Percentiles rank a stretch among this genome's conserved stretches.
Evolutionary conservation across 257 asterid genomes (phyloP).

Genomic region (Solanum sejunctum): DNA sequence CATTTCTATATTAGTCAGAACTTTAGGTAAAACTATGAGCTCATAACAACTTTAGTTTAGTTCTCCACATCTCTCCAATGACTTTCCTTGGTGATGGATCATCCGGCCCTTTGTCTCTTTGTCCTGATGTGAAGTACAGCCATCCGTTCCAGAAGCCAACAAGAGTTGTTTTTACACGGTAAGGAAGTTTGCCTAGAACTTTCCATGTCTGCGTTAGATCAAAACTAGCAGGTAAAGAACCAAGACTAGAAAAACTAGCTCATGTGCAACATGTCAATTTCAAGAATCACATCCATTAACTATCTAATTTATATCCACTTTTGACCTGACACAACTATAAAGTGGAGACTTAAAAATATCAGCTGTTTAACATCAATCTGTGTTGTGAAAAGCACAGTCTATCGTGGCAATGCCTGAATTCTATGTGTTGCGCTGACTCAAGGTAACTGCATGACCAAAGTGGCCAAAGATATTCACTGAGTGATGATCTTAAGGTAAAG

Average conservation of each 20-base stretch:
- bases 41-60: conserved; percentile 46
- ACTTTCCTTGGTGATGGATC: conserved; percentile 85
- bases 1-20: neutral
- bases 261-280: neutral
- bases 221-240: neutral
- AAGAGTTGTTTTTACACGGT: conserved; percentile 79
- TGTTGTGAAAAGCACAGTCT: neutral
- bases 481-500: neutral
- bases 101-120: conserved; percentile 75
- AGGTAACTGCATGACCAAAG: neutral
- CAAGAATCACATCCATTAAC: neutral
- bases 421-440: neutral
- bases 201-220: conserved; percentile 61
- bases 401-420: neutral
- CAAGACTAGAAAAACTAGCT: neutral
- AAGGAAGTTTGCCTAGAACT: conserved; percentile 84
- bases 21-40: neutral
- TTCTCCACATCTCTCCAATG: conserved; percentile 87
- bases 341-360: neutral
- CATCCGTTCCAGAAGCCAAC: conserved; percentile 91
- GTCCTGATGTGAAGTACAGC: conserved; percentile 90
- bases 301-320: neutral
- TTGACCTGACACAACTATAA: neutral
- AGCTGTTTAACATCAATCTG: neutral
- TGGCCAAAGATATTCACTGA: neutral